phyloP scores from a whole-genome alignment of 495 filamentous ascomycete genomes.

The Daldinia decipiens region DNA sequence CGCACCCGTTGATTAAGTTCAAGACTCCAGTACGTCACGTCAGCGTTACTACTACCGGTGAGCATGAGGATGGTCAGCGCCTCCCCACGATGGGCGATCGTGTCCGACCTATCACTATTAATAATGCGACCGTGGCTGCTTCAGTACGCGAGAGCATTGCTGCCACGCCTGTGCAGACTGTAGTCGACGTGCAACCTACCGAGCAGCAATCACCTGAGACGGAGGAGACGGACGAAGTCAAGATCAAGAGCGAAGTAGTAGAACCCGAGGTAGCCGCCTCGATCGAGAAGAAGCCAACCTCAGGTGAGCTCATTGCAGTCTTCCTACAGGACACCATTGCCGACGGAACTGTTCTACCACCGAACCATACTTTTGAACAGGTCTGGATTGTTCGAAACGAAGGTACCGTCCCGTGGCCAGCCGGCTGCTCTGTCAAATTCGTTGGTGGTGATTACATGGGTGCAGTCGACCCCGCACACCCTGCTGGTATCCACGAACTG shows the following conservation, averaged over 20 bases:
- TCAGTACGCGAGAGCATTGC: constrained; percentile 60
- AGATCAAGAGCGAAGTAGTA: constrained; percentile 51
- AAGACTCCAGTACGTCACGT: constrained; percentile 93
- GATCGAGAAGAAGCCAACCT: constrained; percentile 43
- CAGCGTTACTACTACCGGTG: constrained; percentile 83
- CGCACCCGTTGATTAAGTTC: constrained; percentile 96
- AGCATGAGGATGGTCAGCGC: constrained; percentile 70
- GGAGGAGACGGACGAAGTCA: constrained; percentile 48
- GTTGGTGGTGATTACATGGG: constrained; percentile 96
- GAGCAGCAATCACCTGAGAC: constrained; percentile 43
- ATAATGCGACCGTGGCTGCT: constrained; percentile 62
- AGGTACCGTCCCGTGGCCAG: constrained; percentile 82
- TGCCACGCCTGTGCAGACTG: constrained; percentile 74
- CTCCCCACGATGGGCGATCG: constrained; percentile 77
- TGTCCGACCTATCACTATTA: constrained; percentile 38
- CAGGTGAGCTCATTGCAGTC: constrained; percentile 70
- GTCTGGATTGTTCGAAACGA: constrained; percentile 92
- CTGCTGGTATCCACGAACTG: constrained; percentile 76
- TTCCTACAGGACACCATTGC: constrained; percentile 81
- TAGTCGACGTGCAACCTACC: constrained; percentile 74
- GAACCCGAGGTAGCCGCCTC: constrained; percentile 34
- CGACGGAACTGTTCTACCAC: constrained; percentile 77
- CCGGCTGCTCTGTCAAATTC: constrained; percentile 89
- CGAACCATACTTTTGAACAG: constrained; percentile 81
- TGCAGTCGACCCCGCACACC: constrained; percentile 79